Conservation (phyloP, 192 early-diverging fungal genomes). For the Geranomyces variabilis region DNA sequence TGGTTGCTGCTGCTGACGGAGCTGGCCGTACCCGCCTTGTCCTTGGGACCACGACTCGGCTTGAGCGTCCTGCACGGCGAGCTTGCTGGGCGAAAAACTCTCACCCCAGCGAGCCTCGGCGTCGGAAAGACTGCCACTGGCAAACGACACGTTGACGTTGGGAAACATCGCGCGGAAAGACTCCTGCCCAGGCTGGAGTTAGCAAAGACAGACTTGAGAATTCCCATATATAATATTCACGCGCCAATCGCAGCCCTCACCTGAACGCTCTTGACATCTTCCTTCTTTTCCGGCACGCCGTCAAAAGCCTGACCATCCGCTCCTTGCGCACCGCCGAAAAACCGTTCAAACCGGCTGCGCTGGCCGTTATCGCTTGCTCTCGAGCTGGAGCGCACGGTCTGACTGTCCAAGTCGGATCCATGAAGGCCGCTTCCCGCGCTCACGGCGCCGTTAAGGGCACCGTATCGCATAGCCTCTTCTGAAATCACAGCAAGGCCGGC, state of each 20-base stretch:
- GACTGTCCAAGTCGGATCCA: background rate
- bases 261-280: slow-evolving; percentile 30
- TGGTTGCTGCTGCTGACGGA: background rate
- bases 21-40: slow-evolving; percentile 5
- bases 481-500: slow-evolving; percentile 14
- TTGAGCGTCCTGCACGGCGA: slow-evolving; percentile 30
- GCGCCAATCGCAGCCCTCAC: background rate
- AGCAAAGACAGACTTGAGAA: too few species aligned
- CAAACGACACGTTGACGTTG: slow-evolving; percentile 46
- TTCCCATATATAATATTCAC: too few species aligned
- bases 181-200: slow-evolving; percentile 17
- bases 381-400: slow-evolving; percentile 16
- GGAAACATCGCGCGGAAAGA: slow-evolving; percentile 45
- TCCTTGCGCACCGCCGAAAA: slow-evolving; percentile 6
- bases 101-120: slow-evolving; percentile 44
- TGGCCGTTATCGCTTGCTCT: slow-evolving; percentile 21
- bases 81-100: slow-evolving; percentile 42
- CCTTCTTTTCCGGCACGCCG: slow-evolving; percentile 22
- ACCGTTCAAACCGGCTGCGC: slow-evolving; percentile 8
- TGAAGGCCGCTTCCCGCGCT: background rate
- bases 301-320: background rate
- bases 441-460: background rate
- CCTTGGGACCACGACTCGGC: slow-evolving; percentile 21
- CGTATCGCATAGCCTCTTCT: slow-evolving; percentile 1
- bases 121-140: slow-evolving; percentile 31